phyloP scores from a whole-genome alignment of 1,284 basidiomycete genomes.

The Cutaneotrichosporon cavernicola region DNA sequence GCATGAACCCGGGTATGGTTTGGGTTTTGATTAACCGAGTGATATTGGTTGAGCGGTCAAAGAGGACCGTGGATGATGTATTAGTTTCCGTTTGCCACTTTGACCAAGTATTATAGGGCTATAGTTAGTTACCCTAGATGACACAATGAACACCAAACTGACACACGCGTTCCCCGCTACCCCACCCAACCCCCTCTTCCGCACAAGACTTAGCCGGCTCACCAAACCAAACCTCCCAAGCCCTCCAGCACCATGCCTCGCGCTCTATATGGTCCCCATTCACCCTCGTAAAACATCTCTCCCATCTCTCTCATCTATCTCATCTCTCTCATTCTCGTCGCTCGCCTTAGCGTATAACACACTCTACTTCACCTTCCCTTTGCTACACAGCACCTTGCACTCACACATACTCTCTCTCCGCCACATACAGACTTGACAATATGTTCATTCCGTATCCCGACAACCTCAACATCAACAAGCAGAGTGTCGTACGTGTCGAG shows the following conservation, averaged over 20 bases:
- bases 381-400: neutral
- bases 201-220: too few relatives aligned
- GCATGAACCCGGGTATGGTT: neutral
- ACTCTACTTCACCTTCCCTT: slow-evolving; percentile 5
- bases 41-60: neutral
- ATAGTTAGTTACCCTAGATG: too few relatives aligned
- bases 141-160: too few relatives aligned
- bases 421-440: slow-evolving; percentile 24
- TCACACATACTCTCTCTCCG: neutral
- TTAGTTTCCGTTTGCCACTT: too few relatives aligned
- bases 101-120: too few relatives aligned
- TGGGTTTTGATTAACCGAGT: neutral
- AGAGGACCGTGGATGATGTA: slow-evolving; percentile 1
- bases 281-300: too few relatives aligned
- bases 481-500: slow-evolving; percentile 38
- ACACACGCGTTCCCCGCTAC: too few relatives aligned
- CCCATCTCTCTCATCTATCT: neutral
- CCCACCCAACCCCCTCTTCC: too few relatives aligned
- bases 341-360: neutral
- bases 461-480: slow-evolving; percentile 33
- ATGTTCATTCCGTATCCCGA: slow-evolving; percentile 29
- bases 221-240: too few relatives aligned
- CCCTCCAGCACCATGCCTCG: too few relatives aligned
- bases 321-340: neutral
- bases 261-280: too few relatives aligned